Evolutionary conservation across 2,329 filamentous ascomycete genomes (phyloP).

Genomic region (Bipolaris cookei): DNA sequence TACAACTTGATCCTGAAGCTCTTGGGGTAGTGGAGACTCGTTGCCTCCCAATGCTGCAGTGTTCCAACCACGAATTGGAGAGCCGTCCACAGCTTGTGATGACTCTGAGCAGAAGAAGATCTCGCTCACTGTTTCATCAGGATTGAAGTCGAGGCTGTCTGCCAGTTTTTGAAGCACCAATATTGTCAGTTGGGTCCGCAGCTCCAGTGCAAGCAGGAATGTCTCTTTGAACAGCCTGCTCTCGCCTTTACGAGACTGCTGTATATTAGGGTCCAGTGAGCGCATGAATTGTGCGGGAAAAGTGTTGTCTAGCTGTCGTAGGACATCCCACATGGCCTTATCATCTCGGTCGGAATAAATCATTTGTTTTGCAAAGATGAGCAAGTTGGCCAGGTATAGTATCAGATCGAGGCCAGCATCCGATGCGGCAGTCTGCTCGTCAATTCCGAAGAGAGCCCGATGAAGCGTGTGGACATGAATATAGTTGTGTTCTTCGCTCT

Average conservation of each 20-base stretch:
- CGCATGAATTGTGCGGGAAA: conserved; percentile 47
- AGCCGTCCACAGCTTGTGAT: conserved; percentile 14
- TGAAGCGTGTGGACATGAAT: conserved; percentile 50
- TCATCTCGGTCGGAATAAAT: conserved; percentile 37
- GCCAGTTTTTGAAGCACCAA: conserved; percentile 47
- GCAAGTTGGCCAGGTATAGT: conserved; percentile 55
- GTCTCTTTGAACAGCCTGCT: conserved; percentile 53
- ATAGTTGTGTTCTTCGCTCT: conserved; percentile 49
- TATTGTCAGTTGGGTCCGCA: conserved; percentile 63
- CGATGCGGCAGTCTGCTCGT: conserved; percentile 22
- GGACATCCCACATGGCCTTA: conserved; percentile 37
- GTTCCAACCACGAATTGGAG: conserved; percentile 44
- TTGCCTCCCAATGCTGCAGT: conserved; percentile 48
- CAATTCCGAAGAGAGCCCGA: conserved; percentile 47
- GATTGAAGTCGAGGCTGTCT: conserved; percentile 46
- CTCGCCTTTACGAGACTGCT: conserved; percentile 37
- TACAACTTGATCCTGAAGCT: conserved; percentile 44
- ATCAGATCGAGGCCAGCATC: conserved; percentile 49
- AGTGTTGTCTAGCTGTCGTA: conserved; percentile 42
- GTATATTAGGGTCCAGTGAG: conserved; percentile 20
- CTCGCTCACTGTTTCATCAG: conserved; percentile 48
- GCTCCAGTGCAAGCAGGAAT: conserved; percentile 58
- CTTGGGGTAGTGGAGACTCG: conserved; percentile 45
- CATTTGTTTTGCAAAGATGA: conserved; percentile 51
- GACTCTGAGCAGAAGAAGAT: conserved; percentile 50